Base-by-base conservation (phyloP, 495 filamentous ascomycete genomes). In the Mytilinidion resinicola region DNA sequence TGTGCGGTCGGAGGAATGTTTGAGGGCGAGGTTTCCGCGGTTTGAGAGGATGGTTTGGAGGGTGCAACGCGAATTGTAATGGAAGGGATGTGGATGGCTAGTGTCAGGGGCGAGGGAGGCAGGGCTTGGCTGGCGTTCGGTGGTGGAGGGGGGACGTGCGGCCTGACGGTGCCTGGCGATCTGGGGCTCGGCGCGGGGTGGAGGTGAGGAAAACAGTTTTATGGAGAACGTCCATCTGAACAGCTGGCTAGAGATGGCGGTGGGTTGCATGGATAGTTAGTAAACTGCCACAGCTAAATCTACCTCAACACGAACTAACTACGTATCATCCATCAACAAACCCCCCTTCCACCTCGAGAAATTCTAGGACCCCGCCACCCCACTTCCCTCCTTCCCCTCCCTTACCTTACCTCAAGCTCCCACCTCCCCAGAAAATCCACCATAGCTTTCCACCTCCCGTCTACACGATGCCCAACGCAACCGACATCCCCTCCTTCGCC, bases 401-500 rank as follows among this genome's bases (percentile, higher is more conserved):
- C 19, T 56, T 20, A 46, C 7, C 8, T 48, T 10, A 1, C 17
- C 44, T 10, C 44, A 46, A 15, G 42, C 42, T 17, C 20, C 15
- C 15, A 15, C 2, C 14, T 17, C 42, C 42, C 42, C 15, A 0
- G 1, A 12, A 15, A 49, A 9, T 11, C 42, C 51, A 54, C 43
- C 51, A 49, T 35, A 33, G 12, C 52, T 35, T 38, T 12, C n/a
- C 14, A 11, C 41, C 49, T 10, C 12, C n/a, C n/a, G n/a, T n/a
- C n/a, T n/a, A n/a, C 51, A 46, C 55, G 33, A 56, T 56, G 41
- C 59, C 36, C 14, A n/a, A 33, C 4, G 56, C 59, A n/a, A 61
- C 56, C 69, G 80, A 89, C 64, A 84, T 95, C 66, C 72, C 85
- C 62, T 63, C 78, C 62, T 98, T 97, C 77, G 89, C 91, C 48